Evolutionary conservation across 2,329 filamentous ascomycete genomes (phyloP).

Genomic region (Penicillium sp.): DNA sequence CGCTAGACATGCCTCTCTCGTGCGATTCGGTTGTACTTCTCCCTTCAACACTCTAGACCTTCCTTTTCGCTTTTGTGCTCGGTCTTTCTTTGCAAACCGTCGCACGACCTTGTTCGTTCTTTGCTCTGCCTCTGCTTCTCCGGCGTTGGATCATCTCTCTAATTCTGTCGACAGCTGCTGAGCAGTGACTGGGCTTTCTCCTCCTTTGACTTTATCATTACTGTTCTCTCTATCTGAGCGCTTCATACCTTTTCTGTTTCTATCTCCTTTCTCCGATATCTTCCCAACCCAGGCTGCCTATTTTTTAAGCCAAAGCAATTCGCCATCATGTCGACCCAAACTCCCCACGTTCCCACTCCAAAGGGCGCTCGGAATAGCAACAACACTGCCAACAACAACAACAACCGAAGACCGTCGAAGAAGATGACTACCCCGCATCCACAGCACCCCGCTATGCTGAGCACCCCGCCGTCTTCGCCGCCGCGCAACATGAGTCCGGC

Average conservation of each 20-base stretch:
- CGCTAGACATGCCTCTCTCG: conserved; percentile 21
- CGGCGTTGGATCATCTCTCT: conserved; percentile 34
- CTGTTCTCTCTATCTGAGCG: conserved; percentile 31
- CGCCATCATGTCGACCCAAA: conserved; percentile 54
- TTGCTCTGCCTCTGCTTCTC: conserved; percentile 22
- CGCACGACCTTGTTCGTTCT: conserved; percentile 17
- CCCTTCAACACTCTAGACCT: conserved; percentile 15
- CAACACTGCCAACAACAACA: conserved; percentile 15
- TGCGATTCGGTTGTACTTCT: conserved; percentile 18
- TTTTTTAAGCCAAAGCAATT: conserved; percentile 54
- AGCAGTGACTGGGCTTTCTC: conserved; percentile 38
- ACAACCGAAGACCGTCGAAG: conserved; percentile 44
- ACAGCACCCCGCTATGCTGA: conserved; percentile 38
- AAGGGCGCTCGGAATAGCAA: conserved; percentile 45
- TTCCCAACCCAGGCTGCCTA: conserved; percentile 51
- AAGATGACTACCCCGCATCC: conserved; percentile 41
- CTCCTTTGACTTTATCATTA: conserved; percentile 28
- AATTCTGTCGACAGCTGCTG: conserved; percentile 43
- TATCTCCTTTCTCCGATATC: conserved; percentile 31
- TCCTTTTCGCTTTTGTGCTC: conserved; percentile 17
- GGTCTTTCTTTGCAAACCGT: conserved; percentile 15
- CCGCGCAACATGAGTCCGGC: conserved; percentile 42
- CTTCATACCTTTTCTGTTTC: conserved; percentile 30
- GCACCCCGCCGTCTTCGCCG: conserved; percentile 47
- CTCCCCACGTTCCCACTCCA: conserved; percentile 45